Evolutionary conservation across 2,329 filamentous ascomycete genomes (phyloP), one percentile per base, ranked within the genome.

Genomic region (Apiospora arundinis): DNA sequence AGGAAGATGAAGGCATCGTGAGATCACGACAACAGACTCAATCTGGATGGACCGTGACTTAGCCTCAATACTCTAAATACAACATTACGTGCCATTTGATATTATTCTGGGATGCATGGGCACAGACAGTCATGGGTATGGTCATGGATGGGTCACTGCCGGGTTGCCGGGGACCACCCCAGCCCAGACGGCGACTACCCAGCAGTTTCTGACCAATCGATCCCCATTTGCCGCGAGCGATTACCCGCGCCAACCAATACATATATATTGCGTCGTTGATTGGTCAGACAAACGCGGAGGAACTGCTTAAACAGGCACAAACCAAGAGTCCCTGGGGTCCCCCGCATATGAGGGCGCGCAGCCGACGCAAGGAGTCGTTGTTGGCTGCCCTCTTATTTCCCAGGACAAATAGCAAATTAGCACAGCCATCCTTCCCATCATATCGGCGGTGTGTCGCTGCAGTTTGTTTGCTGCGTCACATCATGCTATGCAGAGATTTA

Each of bases 221-320:
- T 60, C 28, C 16, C 2, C 1, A n/a, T 11, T 32, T 37, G 52
- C 25, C 25, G 25, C 28, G 25, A 18, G 18, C 25, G 16, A 60
- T 37, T 60, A 60, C 25, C 52, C 52, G 52, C 52, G 25, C 23
- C 9, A 8, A 21, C 2, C 28, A 14, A 32, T 60, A 16, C 28
- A 18, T 8, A 2, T n/a, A 18, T 0, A 5, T 1, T 4, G 5
- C 25, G 16, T 0, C 0, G 16, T 2, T 60, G 52, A n/a, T 60
- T 60, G 52, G 52, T 8, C 16, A 9, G 2, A 8, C 6, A 60
- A 25, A 25, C 52, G 52, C 28, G 52, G 52, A 37, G 5, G 16
- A 60, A 12, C 52, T 32, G 52, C 52, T 32, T 1, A 16, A 16
- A 28, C 1, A 9, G 25, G 49, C 52, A 60, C 52, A 37, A 60